Evolutionary conservation across 495 filamentous ascomycete species (phyloP), one percentile per base, ranked within the genome.

Genomic region (Pseudotulostoma volvatum): DNA sequence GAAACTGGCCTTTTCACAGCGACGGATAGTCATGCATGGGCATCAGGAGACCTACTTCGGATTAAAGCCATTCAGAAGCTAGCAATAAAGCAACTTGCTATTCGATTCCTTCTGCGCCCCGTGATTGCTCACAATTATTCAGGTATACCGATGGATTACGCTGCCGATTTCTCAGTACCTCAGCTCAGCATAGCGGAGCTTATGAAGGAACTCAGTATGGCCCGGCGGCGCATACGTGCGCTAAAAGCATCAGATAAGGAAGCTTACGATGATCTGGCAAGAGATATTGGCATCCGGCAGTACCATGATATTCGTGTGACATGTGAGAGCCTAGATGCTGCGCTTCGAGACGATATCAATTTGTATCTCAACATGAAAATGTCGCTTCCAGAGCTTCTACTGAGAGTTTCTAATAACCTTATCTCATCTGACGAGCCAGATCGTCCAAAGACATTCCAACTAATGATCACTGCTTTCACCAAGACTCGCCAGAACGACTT

Each of bases 401-500:
- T 65, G 20, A 45, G 56, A 31, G 36, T 63, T 14, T 52, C 63
- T 1, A 51, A 47, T 42, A 62, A 60, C 34, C 46, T 67, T 2
- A 31, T 58, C 18, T 41, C 51, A 2, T 56, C 51, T 5, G 44
- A 39, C 7, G 55, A 65, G 9, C 61, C 63, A 2, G 61, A 67
- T 41, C 55, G 60, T 13, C 49, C 57, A 1, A 37, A 41, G 2
- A 44, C 50, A 9, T 55, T 63, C 37, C 47, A 49, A 32, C 34
- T 42, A 18, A 57, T 67, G 37, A 52, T 67, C 11, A 34, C 52
- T 9, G 52, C 56, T n/a, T 67, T 67, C 40, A 53, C 46, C 31
- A 53, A 52, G 36, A 51, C 54, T 15, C 56, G 54, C 15, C 60
- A 65, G 37, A 65, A 63, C 37, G 63, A 67, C 39, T 39, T 67